Base-by-base conservation (phyloP, 345 rosid genomes). In the Odontarrhena argentea region DNA sequence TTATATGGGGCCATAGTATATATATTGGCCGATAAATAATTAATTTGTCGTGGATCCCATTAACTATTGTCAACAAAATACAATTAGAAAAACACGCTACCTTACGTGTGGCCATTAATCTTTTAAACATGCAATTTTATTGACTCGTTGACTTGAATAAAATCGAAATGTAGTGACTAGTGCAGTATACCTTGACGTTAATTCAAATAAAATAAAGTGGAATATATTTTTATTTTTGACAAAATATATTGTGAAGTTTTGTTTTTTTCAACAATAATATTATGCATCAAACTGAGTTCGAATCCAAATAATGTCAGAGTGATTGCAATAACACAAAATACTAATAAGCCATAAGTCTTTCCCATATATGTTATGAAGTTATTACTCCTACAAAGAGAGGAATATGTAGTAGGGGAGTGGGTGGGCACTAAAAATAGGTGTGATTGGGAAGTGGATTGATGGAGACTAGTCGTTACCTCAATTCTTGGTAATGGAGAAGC, bases 61-160 rank as follows among this genome's bases (percentile, higher is more conserved):
- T 18, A 64, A 41, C 3, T 25, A 41, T 65, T 50, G 70, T 72
- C 71, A 72, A 72, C 71, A 57, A 72, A 72, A 72, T 50, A 57
- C 76, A 42, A 56, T 57, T 65, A 57, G 52, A 57, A 41, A 71
- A 57, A 72, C 76, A 72, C 54, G 71, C 42, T 49, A 40, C 45
- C n/a, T 71, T 56, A 55, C 59, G 48, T 55, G 56, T 32, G 36
- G 7, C n/a, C 18, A 11, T n/a, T 2, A 3, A 12, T 44, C n/a
- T 4, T 9, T 38, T 8, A 1, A 38, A 8, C 8, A 36, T 9
- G 42, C 2, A 2, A 38, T 8, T 38, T 8, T 9, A 38, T 8
- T 8, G 9, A 8, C 2, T 38, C 12, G 12, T 38, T 38, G 67
- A 69, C 60, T 50, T 59, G 26, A 49, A 11, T 51, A 50, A 51